phyloP scores from a whole-genome alignment of 164 flowering plant species.

The Vitis amurensis region DNA sequence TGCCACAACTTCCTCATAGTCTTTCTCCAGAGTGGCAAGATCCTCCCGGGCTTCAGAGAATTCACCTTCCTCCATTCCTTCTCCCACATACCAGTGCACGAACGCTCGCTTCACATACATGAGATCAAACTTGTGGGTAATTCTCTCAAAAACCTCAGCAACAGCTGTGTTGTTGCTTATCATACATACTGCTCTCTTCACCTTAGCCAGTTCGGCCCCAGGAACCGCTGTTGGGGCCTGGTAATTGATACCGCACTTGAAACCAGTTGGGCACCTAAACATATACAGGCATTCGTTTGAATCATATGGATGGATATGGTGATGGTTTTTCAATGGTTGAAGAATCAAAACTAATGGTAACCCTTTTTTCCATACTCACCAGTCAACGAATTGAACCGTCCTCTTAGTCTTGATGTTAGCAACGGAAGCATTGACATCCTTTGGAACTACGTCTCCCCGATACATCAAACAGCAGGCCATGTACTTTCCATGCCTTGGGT shows the following conservation, averaged over 20 bases:
- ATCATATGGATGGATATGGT: too few species aligned
- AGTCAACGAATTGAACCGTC: constrained; percentile 53
- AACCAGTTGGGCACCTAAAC: constrained; percentile 82
- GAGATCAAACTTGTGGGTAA: constrained; percentile 76
- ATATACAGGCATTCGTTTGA: background rate
- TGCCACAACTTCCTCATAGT: constrained; percentile 79
- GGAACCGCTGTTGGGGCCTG: constrained; percentile 82
- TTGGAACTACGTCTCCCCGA: constrained; percentile 54
- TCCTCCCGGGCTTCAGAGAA: constrained; percentile 88
- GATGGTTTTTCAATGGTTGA: too few species aligned
- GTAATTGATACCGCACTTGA: constrained; percentile 84
- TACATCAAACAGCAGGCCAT: constrained; percentile 57
- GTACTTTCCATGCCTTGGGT: constrained; percentile 52
- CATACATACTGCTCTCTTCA: constrained; percentile 90
- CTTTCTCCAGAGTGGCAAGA: constrained; percentile 81
- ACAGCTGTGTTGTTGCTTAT: constrained; percentile 89
- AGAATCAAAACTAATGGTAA: too few species aligned
- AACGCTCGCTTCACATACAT: constrained; percentile 80
- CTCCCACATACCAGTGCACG: constrained; percentile 89
- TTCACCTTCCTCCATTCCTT: constrained; percentile 91
- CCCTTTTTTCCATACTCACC: constrained; percentile 14
- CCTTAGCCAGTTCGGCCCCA: constrained; percentile 80
- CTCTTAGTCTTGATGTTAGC: constrained; percentile 50
- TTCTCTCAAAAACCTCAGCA: constrained; percentile 71
- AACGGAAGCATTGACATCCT: constrained; percentile 49